phyloP scores from a whole-genome alignment of 106 monocot genomes.

The Apostasia shenzhenica region DNA sequence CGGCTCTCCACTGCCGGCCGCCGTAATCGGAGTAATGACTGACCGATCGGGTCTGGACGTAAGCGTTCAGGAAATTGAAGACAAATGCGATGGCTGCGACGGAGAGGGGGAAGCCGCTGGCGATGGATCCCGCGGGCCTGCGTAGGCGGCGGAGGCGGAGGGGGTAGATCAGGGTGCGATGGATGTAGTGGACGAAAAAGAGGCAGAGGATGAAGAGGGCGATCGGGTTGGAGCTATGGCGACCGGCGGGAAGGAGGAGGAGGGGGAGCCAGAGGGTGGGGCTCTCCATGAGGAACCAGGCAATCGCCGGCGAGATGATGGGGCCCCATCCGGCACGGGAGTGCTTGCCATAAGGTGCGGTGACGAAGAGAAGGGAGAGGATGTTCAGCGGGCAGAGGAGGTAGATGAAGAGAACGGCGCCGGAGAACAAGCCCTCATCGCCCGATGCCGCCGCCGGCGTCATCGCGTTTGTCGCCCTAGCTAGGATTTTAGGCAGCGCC shows the following conservation, averaged over 20 bases:
- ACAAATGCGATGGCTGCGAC: slow-evolving; percentile 45
- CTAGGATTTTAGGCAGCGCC: no score
- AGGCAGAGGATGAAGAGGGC: slow-evolving; percentile 30
- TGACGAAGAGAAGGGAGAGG: slow-evolving; percentile 35
- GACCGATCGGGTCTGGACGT: slow-evolving; percentile 56
- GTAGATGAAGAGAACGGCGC: not conserved
- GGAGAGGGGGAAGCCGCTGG: slow-evolving; percentile 23
- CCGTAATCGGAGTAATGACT: slow-evolving; percentile 28
- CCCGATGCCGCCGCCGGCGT: not conserved
- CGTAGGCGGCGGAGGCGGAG: slow-evolving; percentile 25
- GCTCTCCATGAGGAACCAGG: slow-evolving; percentile 84
- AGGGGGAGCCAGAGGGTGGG: slow-evolving; percentile 58
- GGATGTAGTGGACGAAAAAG: slow-evolving; percentile 52
- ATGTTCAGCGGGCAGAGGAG: slow-evolving; percentile 22
- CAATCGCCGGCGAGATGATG: slow-evolving; percentile 31
- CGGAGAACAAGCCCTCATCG: slow-evolving; percentile 7
- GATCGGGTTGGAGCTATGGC: slow-evolving; percentile 28
- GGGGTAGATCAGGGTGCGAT: slow-evolving; percentile 50
- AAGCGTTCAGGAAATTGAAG: slow-evolving; percentile 80
- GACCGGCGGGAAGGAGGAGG: slow-evolving; percentile 32
- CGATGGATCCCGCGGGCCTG: not conserved
- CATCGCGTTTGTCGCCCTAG: not conserved
- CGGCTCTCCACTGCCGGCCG: not conserved
- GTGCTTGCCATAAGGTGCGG: slow-evolving; percentile 71
- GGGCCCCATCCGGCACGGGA: slow-evolving; percentile 60